Conservation (phyloP, 495 filamentous ascomycete species). For the Aspergillus funiculosus region DNA sequence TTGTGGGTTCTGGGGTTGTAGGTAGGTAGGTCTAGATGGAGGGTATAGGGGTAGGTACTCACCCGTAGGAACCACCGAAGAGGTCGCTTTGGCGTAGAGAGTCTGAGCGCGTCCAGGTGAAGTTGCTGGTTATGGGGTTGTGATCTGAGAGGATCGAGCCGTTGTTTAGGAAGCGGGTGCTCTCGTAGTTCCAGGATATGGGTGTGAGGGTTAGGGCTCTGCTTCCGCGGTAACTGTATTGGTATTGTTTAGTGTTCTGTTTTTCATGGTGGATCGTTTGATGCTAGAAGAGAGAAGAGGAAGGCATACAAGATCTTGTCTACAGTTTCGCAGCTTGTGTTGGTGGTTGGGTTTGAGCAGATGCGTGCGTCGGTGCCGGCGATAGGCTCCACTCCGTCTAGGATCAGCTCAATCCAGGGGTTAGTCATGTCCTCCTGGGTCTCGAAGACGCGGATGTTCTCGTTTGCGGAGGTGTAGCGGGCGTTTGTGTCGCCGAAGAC, state of each 20-base stretch:
- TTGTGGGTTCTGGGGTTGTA: not conserved
- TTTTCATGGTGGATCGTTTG: not conserved
- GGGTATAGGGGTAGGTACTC: not conserved
- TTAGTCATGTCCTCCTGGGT: slow-evolving; percentile 43
- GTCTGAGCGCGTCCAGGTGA: slow-evolving; percentile 42
- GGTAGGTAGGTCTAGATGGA: not conserved
- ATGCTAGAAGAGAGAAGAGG: not conserved
- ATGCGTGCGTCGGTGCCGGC: slow-evolving; percentile 29
- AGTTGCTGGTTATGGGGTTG: slow-evolving; percentile 51
- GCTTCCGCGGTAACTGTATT: slow-evolving; percentile 46
- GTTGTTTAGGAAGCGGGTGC: slow-evolving; percentile 45
- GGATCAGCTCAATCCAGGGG: slow-evolving; percentile 47
- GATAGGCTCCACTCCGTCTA: slow-evolving; percentile 39
- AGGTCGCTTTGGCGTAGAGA: slow-evolving; percentile 42
- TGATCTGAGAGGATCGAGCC: slow-evolving; percentile 55
- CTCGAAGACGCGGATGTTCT: slow-evolving; percentile 45
- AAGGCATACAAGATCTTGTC: slow-evolving; percentile 51
- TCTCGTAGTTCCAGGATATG: slow-evolving; percentile 44
- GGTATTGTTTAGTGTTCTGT: too few species aligned
- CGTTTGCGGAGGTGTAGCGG: slow-evolving; percentile 48
- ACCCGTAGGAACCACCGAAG: slow-evolving; percentile 49
- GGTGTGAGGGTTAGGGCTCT: slow-evolving; percentile 39
- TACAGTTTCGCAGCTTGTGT: slow-evolving; percentile 51
- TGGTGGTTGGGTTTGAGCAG: slow-evolving; percentile 47
- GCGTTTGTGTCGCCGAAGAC: slow-evolving; percentile 57